Conservation (phyloP, 768 basidiomycete genomes). For the Mrakia frigida region DNA sequence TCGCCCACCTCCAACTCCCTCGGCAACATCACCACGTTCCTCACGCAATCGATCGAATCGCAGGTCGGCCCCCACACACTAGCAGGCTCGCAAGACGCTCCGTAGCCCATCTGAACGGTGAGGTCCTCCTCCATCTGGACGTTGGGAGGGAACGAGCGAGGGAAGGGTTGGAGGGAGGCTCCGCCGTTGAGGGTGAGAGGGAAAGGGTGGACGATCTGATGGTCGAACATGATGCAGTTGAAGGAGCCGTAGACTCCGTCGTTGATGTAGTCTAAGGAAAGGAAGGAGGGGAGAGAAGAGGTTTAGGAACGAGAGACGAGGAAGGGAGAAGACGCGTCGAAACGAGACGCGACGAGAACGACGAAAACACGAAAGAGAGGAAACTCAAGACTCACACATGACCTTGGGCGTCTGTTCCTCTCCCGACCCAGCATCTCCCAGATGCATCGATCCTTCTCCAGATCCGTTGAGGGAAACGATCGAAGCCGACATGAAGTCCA, state of each 20-base stretch:
- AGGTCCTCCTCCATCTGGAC: slow-evolving; percentile 44
- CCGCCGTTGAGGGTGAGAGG: slow-evolving; percentile 46
- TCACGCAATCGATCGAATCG: slow-evolving; percentile 91
- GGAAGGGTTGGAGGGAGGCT: slow-evolving; percentile 32
- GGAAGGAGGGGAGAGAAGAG: not conserved
- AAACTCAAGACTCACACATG: slow-evolving; percentile 69
- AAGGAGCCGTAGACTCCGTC: slow-evolving; percentile 87
- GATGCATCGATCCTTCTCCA: slow-evolving; percentile 34
- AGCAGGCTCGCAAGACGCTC: slow-evolving; percentile 19
- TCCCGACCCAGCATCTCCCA: slow-evolving; percentile 23
- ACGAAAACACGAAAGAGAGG: too few relatives aligned
- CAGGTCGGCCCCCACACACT: slow-evolving; percentile 95
- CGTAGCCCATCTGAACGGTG: slow-evolving; percentile 44
- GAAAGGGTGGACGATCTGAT: slow-evolving; percentile 79
- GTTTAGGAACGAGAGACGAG: not conserved
- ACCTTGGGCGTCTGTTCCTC: slow-evolving; percentile 53
- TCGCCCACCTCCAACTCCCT: slow-evolving; percentile 77
- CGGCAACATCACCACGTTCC: slow-evolving; percentile 57
- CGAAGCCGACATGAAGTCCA: slow-evolving; percentile 27
- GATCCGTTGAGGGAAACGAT: slow-evolving; percentile 28
- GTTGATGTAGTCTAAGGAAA: slow-evolving; percentile 99
- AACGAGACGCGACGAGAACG: too few relatives aligned
- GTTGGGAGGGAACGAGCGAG: slow-evolving; percentile 43
- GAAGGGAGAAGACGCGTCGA: slow-evolving; percentile 9
- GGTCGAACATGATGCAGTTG: slow-evolving; percentile 82